Evolutionary conservation across 208 protist species (phyloP), one percentile per base, ranked within the genome.

Genomic region (Naegleria gruberi): DNA sequence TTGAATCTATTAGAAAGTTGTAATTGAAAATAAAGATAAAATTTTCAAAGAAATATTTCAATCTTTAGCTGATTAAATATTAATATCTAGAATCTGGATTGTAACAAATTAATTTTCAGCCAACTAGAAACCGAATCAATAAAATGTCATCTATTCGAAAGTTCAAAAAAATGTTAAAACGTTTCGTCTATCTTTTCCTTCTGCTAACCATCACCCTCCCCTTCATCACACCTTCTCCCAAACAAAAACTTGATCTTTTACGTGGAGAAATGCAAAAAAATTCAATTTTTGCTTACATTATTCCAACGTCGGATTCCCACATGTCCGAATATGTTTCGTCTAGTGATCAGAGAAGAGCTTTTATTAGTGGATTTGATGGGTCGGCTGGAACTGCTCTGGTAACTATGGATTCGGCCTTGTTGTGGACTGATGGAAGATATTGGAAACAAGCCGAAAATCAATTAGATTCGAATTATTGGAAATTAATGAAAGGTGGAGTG

Each of bases 361-460:
- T 97, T 90, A 90, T 99, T 87, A 97, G 96, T 81, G 95, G 97
- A 90, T 99, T 99, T 92, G 93, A 91, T 44, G 98, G 98, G 84
- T 98, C 96, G 43, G 94, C 98, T 2, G 98, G 90, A 15, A 82
- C 92, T 65, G 95, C 92, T 12, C 82, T 96, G 0, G 91, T 97
- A 1, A 94, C 93, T 10, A n/a, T 41, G 0, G 30, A 95, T 8
- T 1, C 4, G 19, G 96, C 96, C 12, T 93, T 98, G 42, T 90
- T 99, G 30, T 99, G 97, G 98, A 99, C 98, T 4, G 98, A 99
- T 91, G 98, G 97, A 12, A 96, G 98, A 42, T 99, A 99, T 94
- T 99, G 95, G 93, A 65, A 97, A 37, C 97, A 98, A 88, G 98
- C 97, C 0, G 93, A 92, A 73, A 89, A 95, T 42, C 89, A 97